Evolutionary conservation across 345 rosid genomes (phyloP).

Genomic region (Syzygium oleosum): DNA sequence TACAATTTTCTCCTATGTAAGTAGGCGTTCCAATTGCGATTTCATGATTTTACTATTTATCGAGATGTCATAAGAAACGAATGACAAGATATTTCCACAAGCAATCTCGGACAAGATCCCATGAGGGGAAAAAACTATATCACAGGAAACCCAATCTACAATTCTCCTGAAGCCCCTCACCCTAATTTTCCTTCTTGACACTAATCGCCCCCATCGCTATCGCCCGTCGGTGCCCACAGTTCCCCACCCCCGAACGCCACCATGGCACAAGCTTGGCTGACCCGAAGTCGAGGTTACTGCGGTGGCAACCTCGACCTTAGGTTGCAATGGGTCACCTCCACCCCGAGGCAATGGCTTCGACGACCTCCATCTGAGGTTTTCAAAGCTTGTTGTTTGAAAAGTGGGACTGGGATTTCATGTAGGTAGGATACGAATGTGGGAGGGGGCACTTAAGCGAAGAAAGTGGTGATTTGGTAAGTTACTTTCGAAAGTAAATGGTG

Average conservation of each 20-base stretch:
- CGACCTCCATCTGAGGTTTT: neutral
- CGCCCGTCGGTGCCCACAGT: neutral
- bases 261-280: neutral
- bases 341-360: neutral
- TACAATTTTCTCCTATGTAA: neutral
- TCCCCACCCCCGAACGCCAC: neutral
- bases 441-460: neutral
- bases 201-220: neutral
- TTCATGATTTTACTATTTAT: too few species aligned
- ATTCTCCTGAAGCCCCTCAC: neutral
- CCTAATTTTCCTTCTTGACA: neutral
- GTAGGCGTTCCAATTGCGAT: neutral
- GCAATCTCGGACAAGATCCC: neutral
- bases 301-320: neutral
- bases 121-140: neutral
- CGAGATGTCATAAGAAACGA: neutral
- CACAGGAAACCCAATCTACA: neutral
- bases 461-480: neutral
- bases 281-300: neutral
- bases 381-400: neutral
- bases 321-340: neutral
- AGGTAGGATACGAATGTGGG: neutral
- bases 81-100: neutral
- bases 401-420: neutral
- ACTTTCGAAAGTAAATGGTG: too few species aligned